phyloP scores from a whole-genome alignment of 768 basidiomycete genomes.

The Collybia sordida region DNA sequence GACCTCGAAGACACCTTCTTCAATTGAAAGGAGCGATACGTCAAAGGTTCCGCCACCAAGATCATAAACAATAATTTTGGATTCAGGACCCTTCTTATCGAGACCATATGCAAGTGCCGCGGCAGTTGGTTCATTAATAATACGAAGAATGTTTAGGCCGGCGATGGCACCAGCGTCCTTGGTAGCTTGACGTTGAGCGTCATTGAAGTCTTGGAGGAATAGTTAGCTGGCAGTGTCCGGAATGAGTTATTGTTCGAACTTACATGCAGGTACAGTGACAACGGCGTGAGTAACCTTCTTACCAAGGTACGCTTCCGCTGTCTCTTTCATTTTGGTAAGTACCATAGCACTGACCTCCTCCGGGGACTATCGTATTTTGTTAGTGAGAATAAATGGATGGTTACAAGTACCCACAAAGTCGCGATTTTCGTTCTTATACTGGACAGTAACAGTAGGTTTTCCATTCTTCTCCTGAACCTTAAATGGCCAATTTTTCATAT shows the following conservation, averaged over 20 bases:
- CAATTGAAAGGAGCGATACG: constrained; percentile 68
- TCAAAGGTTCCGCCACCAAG: constrained; percentile 75
- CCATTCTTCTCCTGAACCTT: constrained; percentile 40
- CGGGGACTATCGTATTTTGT: constrained; percentile 37
- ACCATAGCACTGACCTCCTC: constrained; percentile 73
- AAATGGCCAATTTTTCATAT: constrained; percentile 53
- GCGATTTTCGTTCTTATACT: constrained; percentile 56
- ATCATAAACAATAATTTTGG: constrained; percentile 68
- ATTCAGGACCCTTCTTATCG: constrained; percentile 57
- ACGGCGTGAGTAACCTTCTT: constrained; percentile 62
- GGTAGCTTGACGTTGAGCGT: constrained; percentile 60
- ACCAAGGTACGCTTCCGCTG: constrained; percentile 68
- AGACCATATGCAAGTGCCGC: constrained; percentile 73
- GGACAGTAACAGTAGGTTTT: constrained; percentile 52
- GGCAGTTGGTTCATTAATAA: constrained; percentile 71
- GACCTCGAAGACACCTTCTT: constrained; percentile 70
- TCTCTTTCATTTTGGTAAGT: constrained; percentile 68
- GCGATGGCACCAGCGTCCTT: constrained; percentile 68
- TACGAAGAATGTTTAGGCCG: constrained; percentile 62
- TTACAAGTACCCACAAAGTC: constrained; percentile 43
- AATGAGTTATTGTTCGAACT: constrained; percentile 8
- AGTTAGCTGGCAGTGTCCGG: constrained; percentile 28
- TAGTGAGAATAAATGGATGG: background rate
- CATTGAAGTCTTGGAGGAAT: constrained; percentile 51
- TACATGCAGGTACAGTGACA: constrained; percentile 58